Evolutionary conservation across 2,329 filamentous ascomycete genomes (phyloP), one percentile per base, ranked within the genome.

Genomic region (Lachnellula arida): DNA sequence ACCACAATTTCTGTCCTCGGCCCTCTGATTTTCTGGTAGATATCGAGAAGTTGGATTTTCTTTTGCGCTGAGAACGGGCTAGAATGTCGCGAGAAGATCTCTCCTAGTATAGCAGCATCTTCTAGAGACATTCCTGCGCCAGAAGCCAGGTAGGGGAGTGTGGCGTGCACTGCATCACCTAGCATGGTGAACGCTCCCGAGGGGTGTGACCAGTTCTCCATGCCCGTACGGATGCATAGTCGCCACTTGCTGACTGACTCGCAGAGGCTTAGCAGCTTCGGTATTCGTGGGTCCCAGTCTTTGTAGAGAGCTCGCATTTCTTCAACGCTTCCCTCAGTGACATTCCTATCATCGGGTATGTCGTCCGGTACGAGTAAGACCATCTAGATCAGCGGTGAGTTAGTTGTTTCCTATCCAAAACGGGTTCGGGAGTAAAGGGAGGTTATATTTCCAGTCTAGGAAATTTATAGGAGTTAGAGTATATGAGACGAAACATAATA

Each of bases 101-200:
- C 70, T 0, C 82, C 81, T 0, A 85, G 72, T 0, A 82, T 79
- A 2, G 79, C 79, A 0, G 74, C 82, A 53, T 86, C 82, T 67
- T 86, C 82, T 1, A 85, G 72, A 4, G 78, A 77, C 81, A 85
- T 84, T 2, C 81, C 81, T 0, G 81, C 81, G 2, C 70, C 77
- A 6, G 72, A 75, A 2, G 81, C 81, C 0, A 85, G 72, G 64
- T 87, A 87, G 0, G 84, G 85, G 0, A 87, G 72, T 0, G 82
- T 86, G 0, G 84, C 82, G 59, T 87, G 83, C 2, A 82, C 81
- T 0, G 83, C 81, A 62, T 87, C 84, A 0, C 85, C 84, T 0
- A 87, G 72, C 64, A 87, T 76, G 0, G 80, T 79, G 62, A 84
- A 84, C 0, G 78, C 72, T 0, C 77, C 81, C 0, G 75, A 78